Evolutionary conservation across 306 rosid species (phyloP).

Genomic region (Rosa chinensis): DNA sequence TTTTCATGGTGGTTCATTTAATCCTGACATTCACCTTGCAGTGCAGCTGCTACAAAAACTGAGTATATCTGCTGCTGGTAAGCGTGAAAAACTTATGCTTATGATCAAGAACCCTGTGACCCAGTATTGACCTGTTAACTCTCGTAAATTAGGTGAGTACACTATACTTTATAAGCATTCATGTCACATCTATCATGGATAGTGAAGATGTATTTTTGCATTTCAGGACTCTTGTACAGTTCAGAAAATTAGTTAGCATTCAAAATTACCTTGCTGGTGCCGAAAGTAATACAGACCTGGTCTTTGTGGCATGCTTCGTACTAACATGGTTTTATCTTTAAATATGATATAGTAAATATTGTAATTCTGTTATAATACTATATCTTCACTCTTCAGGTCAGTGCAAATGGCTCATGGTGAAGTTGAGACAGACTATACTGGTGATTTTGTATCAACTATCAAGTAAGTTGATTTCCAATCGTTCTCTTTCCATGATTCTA

Average conservation of each 20-base stretch:
- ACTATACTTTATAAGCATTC: constrained; percentile 3
- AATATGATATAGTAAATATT: background rate
- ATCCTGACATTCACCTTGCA: constrained; percentile 36
- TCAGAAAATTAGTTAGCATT: constrained; percentile 65
- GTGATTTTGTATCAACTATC: constrained; percentile 73
- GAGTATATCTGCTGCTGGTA: constrained; percentile 74
- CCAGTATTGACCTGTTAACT: constrained; percentile 64
- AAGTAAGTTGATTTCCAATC: constrained; percentile 41
- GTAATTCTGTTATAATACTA: background rate
- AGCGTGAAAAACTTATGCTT: constrained; percentile 75
- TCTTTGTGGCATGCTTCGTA: constrained; percentile 69
- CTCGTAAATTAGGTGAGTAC: constrained; percentile 63
- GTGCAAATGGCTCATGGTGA: constrained; percentile 89
- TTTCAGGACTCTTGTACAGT: constrained; percentile 63
- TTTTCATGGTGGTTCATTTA: constrained; percentile 10
- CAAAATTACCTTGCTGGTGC: constrained; percentile 38
- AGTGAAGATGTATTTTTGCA: constrained; percentile 4
- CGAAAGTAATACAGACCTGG: constrained; percentile 43
- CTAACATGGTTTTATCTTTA: background rate
- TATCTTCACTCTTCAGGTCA: constrained; percentile 47
- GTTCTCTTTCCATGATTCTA: background rate
- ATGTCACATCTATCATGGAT: background rate
- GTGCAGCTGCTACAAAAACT: constrained; percentile 82
- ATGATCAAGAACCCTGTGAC: constrained; percentile 82
- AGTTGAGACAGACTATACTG: constrained; percentile 69